These are phyloP conservation scores for Helichrysum umbraculigerum DNA, from an alignment of 129 eudicot genomes.

Conservation along the genomic window DNA sequence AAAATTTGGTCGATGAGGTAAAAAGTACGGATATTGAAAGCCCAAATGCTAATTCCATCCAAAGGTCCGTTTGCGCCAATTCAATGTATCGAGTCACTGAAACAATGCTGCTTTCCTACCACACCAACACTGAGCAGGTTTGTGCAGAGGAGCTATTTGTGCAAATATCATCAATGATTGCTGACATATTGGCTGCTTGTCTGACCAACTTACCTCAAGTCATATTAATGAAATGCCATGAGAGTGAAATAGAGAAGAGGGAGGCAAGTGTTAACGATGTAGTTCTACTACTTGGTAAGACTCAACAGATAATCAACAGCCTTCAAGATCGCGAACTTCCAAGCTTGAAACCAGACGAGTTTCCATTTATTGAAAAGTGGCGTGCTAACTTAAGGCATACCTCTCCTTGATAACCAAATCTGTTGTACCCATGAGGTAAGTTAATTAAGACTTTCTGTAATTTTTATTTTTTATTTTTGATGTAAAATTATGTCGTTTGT, in stretches of 20 bases:
- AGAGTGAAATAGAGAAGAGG: slow-evolving; percentile 29
- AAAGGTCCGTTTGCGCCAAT: slow-evolving; percentile 33
- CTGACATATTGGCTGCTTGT: slow-evolving; percentile 5
- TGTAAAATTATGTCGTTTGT: too few species aligned
- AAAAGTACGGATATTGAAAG: neutral
- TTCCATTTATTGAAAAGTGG: slow-evolving; percentile 37
- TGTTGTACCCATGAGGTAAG: too few species aligned
- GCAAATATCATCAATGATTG: slow-evolving; percentile 30
- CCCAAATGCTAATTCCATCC: slow-evolving; percentile 11
- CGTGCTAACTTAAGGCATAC: neutral
- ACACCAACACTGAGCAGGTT: neutral
- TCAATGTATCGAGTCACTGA: slow-evolving; percentile 42
- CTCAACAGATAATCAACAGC: slow-evolving; percentile 22
- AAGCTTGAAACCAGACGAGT: slow-evolving; percentile 7
- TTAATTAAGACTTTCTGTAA: too few species aligned
- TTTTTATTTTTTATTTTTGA: too few species aligned
- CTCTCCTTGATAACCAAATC: neutral
- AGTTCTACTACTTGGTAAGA: slow-evolving; percentile 43
- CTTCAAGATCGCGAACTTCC: slow-evolving; percentile 26
- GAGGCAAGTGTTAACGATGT: slow-evolving; percentile 33
- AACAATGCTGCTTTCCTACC: slow-evolving; percentile 18
- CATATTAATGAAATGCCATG: slow-evolving; percentile 18
- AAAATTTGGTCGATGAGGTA: slow-evolving; percentile 4
- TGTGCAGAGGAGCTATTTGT: slow-evolving; percentile 19
- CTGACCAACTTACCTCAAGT: too few species aligned